Evolutionary conservation across 2,329 filamentous ascomycete species (phyloP).

Genomic region (Tolypocladium cylindrosporum): DNA sequence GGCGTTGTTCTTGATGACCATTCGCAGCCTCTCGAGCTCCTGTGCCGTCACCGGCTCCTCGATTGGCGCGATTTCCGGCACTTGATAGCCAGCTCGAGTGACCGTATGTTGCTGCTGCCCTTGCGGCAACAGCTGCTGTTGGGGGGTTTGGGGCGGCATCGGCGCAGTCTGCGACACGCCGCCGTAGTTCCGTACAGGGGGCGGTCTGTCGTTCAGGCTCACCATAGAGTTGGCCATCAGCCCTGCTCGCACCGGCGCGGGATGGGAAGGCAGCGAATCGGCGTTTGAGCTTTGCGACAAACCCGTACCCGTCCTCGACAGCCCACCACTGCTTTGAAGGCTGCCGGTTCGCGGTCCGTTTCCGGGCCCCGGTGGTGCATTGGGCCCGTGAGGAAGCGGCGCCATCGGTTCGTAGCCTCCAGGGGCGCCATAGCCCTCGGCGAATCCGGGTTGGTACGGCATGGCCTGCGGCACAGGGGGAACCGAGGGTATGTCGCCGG

Average conservation of each 20-base stretch:
- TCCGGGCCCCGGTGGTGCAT: slow-evolving; percentile 17
- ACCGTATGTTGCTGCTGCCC: slow-evolving; percentile 11
- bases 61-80: background rate
- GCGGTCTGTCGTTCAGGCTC: slow-evolving; percentile 44
- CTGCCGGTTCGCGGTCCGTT: slow-evolving; percentile 1
- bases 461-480: slow-evolving; percentile 34
- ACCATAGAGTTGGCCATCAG: slow-evolving; percentile 49
- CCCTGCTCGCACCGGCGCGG: slow-evolving; percentile 52
- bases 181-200: slow-evolving; percentile 47
- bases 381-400: slow-evolving; percentile 18
- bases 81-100: background rate
- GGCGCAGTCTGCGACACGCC: slow-evolving; percentile 29
- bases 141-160: slow-evolving; percentile 18
- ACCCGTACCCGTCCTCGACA: slow-evolving; percentile 11
- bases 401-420: slow-evolving; percentile 16
- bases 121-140: slow-evolving; percentile 21
- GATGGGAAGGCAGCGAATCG: slow-evolving; percentile 48
- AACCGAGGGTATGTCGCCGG: slow-evolving; percentile 47
- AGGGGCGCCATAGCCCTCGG: slow-evolving; percentile 12
- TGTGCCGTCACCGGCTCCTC: slow-evolving; percentile 58
- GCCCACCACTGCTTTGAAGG: background rate
- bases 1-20: slow-evolving; percentile 59
- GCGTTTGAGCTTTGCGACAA: slow-evolving; percentile 23
- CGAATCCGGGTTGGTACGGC: slow-evolving; percentile 15
- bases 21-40: slow-evolving; percentile 67